phyloP scores from a whole-genome alignment of 1,284 basidiomycete species.

The Stereum hirsutum region DNA sequence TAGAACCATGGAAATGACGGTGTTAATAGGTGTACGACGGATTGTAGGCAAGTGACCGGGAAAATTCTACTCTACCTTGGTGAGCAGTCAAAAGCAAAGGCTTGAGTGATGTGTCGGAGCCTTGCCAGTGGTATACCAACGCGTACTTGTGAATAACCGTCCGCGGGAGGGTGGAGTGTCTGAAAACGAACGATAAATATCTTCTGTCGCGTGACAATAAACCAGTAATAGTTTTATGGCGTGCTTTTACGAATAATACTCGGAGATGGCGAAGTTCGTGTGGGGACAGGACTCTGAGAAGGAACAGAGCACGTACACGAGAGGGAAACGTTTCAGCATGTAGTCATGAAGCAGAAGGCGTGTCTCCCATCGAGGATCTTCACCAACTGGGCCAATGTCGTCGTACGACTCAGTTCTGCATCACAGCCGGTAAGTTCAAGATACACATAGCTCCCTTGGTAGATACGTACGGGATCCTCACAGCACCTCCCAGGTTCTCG shows the following conservation, averaged over 20 bases:
- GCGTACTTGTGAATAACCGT: constrained; percentile 58
- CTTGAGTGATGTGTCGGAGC: constrained; percentile 44
- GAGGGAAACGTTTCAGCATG: constrained; percentile 13
- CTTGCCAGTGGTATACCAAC: constrained; percentile 58
- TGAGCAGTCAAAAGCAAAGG: constrained; percentile 63
- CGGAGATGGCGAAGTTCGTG: too few species aligned
- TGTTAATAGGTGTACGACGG: neutral
- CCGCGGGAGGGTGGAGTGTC: constrained; percentile 40
- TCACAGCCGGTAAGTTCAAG: neutral
- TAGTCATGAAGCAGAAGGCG: constrained; percentile 16
- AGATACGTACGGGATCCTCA: constrained; percentile 32
- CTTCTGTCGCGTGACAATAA: neutral
- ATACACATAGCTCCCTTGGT: neutral
- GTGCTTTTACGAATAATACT: too few species aligned
- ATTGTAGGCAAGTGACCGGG: neutral
- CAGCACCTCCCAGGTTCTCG: constrained; percentile 30
- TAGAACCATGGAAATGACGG: constrained; percentile 1
- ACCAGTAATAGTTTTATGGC: too few species aligned
- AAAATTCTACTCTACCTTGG: constrained; percentile 38
- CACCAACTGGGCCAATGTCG: constrained; percentile 11
- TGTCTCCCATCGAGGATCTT: constrained; percentile 16
- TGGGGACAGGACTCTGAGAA: too few species aligned
- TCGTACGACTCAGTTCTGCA: constrained; percentile 9
- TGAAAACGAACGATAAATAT: constrained; percentile 13
- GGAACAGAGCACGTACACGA: constrained; percentile 8